phyloP scores from a whole-genome alignment of 106 monocot genomes.

The Agapanthus africanus region DNA sequence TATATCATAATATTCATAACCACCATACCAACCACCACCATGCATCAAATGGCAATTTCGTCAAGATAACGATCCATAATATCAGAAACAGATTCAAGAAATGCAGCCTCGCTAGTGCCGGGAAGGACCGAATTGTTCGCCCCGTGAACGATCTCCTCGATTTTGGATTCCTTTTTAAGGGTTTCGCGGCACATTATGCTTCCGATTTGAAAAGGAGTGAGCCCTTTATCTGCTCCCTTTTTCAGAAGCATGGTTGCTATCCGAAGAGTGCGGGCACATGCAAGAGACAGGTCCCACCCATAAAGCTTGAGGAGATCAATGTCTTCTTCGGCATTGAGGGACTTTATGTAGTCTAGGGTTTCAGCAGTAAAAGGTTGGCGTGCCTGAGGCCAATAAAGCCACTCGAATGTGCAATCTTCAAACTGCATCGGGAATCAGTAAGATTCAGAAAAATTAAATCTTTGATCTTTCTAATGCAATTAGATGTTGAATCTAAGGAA shows the following conservation, averaged over 20 bases:
- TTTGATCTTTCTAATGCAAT: too few species aligned
- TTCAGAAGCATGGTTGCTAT: slow-evolving; percentile 93
- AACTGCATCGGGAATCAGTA: too few species aligned
- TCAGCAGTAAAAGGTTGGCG: slow-evolving; percentile 47
- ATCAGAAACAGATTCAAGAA: slow-evolving; percentile 57
- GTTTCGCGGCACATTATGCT: slow-evolving; percentile 77
- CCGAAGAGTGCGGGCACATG: slow-evolving; percentile 58
- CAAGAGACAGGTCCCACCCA: slow-evolving; percentile 64
- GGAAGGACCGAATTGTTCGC: slow-evolving; percentile 57
- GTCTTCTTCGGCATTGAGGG: slow-evolving; percentile 74
- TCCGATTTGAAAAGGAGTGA: slow-evolving; percentile 70
- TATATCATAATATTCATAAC: background rate
- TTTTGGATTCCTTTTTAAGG: slow-evolving; percentile 62
- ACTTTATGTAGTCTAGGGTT: slow-evolving; percentile 60
- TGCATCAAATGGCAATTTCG: slow-evolving; percentile 9
- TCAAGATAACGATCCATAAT: slow-evolving; percentile 68
- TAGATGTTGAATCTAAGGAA: too few species aligned
- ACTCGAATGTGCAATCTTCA: slow-evolving; percentile 94
- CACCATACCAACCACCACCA: background rate
- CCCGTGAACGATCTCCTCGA: slow-evolving; percentile 79
- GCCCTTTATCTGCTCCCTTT: slow-evolving; percentile 68
- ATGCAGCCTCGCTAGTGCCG: slow-evolving; percentile 45
- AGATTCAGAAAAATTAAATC: too few species aligned
- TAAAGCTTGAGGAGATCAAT: slow-evolving; percentile 65
- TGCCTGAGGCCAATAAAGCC: slow-evolving; percentile 92